Base-by-base conservation (phyloP, 768 basidiomycete species). In the Termitomyces sp. region DNA sequence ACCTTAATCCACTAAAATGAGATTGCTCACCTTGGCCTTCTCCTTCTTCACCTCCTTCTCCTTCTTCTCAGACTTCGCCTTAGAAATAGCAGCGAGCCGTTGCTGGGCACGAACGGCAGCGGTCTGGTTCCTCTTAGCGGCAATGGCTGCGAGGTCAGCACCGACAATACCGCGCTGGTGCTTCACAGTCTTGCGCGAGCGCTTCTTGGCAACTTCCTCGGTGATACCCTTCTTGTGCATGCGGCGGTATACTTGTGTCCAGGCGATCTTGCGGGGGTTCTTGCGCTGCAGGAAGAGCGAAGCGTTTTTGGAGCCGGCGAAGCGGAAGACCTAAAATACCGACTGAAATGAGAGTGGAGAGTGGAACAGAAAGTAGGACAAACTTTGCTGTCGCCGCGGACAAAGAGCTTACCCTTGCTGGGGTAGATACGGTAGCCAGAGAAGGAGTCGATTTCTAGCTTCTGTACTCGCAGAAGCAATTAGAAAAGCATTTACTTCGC, bases 211-310 rank as follows among this genome's bases (percentile, higher is more conserved):
- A 54, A 95, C 90, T 77, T 98, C 96, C 79, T 98, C 96, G 51
- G 94, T 94, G 74, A 98, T 86, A 74, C 97, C 97, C 87, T 99
- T 99, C 87, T 96, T 97, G 86, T 98, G 97, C 88, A 97, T 92
- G 67, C 94, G 90, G 64, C 92, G 90, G 83, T 90, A 96, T 61
- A 90, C 84, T 67, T 80, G 77, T 39, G 96, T 98, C 96, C 96
- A 98, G 62, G 96, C 89, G 78, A 98, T 94, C 86, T 98, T 98
- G 72, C 97, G 92, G 53, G 97, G 97, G 83, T 99, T 98, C 82
- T 99, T 99, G 80, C 96, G 92, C 76, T 99, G 97, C 58, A 91
- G 80, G 87, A 98, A 98, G 64, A 99, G 89, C 60, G 96, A 98
- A 61, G 94, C 83, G 70, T 86, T 91, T 85, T 98, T 98, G 63